phyloP scores from a whole-genome alignment of 2,329 filamentous ascomycete genomes.

The Fusarium keratoplasticum region DNA sequence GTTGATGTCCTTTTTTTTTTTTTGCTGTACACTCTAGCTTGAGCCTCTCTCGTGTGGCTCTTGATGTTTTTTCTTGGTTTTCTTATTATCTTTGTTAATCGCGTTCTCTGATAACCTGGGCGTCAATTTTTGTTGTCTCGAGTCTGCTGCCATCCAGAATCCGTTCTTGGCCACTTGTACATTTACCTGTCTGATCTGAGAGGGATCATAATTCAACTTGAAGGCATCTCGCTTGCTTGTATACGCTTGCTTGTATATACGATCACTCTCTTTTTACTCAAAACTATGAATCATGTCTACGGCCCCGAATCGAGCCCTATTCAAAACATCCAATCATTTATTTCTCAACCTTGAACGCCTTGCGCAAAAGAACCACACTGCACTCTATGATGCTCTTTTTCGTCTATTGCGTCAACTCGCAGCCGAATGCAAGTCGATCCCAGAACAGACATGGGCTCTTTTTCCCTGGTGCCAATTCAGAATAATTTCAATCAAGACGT shows the following conservation, averaged over 20 bases:
- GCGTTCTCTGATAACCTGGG: conserved; percentile 37
- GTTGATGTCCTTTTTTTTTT: background rate
- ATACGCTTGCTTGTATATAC: background rate
- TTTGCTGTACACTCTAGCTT: conserved; percentile 43
- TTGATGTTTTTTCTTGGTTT: conserved; percentile 34
- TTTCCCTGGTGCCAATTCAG: background rate
- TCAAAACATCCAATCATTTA: conserved; percentile 1
- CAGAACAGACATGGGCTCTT: background rate
- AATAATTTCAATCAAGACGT: background rate
- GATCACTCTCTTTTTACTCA: background rate
- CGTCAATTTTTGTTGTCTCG: conserved; percentile 25
- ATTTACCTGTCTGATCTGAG: background rate
- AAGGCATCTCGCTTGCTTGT: background rate
- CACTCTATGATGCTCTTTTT: conserved; percentile 7
- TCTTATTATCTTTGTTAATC: conserved; percentile 31
- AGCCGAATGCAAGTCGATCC: background rate
- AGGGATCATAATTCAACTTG: background rate
- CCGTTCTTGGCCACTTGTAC: background rate
- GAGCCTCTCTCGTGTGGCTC: conserved; percentile 25
- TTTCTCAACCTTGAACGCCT: conserved; percentile 27
- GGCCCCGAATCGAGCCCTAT: background rate
- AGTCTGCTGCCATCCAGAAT: background rate
- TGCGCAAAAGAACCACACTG: conserved; percentile 15
- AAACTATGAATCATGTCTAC: background rate
- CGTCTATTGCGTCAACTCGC: background rate